phyloP scores from a whole-genome alignment of 805 yeast genomes.

The Pichia nanzhaoensis region DNA sequence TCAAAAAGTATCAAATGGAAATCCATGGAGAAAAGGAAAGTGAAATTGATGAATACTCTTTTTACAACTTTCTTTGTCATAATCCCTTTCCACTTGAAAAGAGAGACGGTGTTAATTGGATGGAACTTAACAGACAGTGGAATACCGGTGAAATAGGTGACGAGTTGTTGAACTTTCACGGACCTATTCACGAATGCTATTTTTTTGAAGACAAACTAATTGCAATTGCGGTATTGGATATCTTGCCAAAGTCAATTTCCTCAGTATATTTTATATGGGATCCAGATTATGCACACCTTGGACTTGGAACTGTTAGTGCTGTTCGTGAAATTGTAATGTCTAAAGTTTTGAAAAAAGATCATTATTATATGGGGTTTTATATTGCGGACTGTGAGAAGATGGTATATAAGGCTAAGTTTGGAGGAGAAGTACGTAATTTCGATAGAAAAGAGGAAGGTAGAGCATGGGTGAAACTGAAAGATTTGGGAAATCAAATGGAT shows the following conservation, averaged over 20 bases:
- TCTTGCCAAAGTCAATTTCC: constrained; percentile 69
- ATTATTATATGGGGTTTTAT: constrained; percentile 76
- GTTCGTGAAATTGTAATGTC: constrained; percentile 60
- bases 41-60: constrained; percentile 41
- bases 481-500: constrained; percentile 7
- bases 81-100: constrained; percentile 44
- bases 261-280: constrained; percentile 88
- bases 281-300: constrained; percentile 62
- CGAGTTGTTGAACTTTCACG: constrained; percentile 28
- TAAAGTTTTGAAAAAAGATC: constrained; percentile 38
- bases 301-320: constrained; percentile 74
- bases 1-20: constrained; percentile 57
- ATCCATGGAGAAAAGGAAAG: constrained; percentile 59
- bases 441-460: constrained; percentile 5
- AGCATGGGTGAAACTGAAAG: constrained; percentile 13
- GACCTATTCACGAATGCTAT: constrained; percentile 77
- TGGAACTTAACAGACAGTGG: constrained; percentile 35
- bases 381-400: constrained; percentile 75
- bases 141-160: constrained; percentile 15
- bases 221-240: constrained; percentile 72
- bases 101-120: constrained; percentile 33
- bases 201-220: constrained; percentile 45
- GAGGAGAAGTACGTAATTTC: constrained; percentile 66
- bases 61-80: constrained; percentile 61
- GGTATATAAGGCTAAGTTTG: constrained; percentile 74